Conservation (phyloP, 495 filamentous ascomycete species). For the Ramalina intermedia region DNA sequence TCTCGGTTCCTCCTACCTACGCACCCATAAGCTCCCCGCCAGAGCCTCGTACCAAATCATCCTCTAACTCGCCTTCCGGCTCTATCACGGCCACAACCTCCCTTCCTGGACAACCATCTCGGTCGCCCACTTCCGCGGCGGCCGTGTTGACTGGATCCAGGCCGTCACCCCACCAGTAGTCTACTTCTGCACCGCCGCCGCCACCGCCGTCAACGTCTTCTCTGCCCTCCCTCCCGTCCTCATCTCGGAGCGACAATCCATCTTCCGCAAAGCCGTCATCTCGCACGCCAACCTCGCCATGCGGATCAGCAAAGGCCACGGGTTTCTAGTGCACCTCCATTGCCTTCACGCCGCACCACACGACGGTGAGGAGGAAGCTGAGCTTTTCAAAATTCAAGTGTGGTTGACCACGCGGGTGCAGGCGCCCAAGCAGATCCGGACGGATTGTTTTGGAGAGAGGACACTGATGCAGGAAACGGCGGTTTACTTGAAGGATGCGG, state of each 20-base stretch:
- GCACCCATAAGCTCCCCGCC: neutral
- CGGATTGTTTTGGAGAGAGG: neutral
- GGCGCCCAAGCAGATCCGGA: neutral
- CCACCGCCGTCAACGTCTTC: too few relatives aligned
- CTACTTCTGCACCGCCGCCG: constrained; percentile 10
- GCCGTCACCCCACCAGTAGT: constrained; percentile 5
- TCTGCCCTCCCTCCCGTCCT: neutral
- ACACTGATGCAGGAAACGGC: neutral
- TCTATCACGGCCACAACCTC: constrained; percentile 12
- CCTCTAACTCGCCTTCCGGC: constrained; percentile 14
- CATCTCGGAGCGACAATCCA: neutral
- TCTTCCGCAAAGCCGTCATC: constrained; percentile 16
- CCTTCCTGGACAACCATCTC: constrained; percentile 20
- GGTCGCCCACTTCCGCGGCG: constrained; percentile 15
- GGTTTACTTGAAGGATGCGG: neutral
- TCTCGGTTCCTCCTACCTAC: neutral
- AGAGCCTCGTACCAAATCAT: constrained; percentile 12
- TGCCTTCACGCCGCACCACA: neutral
- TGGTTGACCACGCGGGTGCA: neutral
- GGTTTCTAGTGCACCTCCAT: neutral
- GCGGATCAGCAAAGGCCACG: neutral
- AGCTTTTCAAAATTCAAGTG: neutral
- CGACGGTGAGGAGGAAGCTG: neutral
- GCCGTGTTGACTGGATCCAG: constrained; percentile 17
- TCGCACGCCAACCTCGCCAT: constrained; percentile 3